These are phyloP conservation scores for Hymenoscyphus fructigenus DNA, from an alignment of 2,329 filamentous ascomycete species.

Conservation along the genomic window DNA sequence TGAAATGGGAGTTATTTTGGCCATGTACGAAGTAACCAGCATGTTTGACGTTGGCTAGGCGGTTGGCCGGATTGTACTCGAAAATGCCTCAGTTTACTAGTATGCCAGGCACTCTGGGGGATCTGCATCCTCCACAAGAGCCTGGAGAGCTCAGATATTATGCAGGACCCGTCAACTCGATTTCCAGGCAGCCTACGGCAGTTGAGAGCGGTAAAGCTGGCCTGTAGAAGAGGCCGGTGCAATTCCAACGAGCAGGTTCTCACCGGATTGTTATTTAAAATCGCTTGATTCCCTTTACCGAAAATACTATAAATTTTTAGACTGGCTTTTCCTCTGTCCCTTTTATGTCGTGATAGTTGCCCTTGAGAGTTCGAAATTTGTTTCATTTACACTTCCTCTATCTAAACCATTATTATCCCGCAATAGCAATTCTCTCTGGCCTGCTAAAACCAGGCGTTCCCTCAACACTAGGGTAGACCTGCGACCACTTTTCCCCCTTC, in stretches of 20 bases:
- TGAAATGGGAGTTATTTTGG: no score
- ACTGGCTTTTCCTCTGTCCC: no score
- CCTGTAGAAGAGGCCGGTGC: no score
- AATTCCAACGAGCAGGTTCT: no score
- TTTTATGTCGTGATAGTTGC: conserved; percentile 12
- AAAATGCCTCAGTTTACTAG: conserved; percentile 7
- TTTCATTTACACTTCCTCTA: conserved; percentile 20
- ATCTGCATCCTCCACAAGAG: background rate
- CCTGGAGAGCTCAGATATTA: no score
- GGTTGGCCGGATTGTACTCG: conserved; percentile 1
- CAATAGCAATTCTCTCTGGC: conserved; percentile 11
- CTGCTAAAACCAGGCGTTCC: conserved; percentile 12
- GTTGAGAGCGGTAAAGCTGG: no score
- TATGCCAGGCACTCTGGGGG: background rate
- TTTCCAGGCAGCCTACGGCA: no score
- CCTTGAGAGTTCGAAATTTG: conserved; percentile 19
- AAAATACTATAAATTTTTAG: no score
- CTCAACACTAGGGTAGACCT: conserved; percentile 14
- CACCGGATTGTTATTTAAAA: no score
- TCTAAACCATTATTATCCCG: conserved; percentile 13
- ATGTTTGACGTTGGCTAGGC: background rate
- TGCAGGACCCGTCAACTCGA: no score
- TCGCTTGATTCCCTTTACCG: no score
- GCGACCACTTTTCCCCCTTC: conserved; percentile 13
- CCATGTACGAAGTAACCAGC: no score